Evolutionary conservation across 441 rosid genomes (phyloP).

Genomic region (Biscutella auriculata): DNA sequence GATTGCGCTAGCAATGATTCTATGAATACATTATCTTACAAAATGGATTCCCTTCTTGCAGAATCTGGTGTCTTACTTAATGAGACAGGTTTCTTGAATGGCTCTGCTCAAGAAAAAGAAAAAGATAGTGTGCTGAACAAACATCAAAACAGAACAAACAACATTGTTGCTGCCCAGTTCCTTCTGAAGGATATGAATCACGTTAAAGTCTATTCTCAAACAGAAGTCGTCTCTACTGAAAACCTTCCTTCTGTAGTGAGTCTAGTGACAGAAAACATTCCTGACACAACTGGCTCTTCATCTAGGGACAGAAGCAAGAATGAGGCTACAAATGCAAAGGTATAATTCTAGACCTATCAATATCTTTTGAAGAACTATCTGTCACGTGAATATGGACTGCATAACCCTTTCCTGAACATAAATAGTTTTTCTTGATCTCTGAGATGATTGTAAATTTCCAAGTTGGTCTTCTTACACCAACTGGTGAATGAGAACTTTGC

Average conservation of each 20-base stretch:
- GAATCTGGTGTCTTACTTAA: conserved; percentile 11
- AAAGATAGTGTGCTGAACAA: conserved; percentile 6
- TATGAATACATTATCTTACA: neutral
- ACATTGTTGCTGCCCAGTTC: conserved; percentile 16
- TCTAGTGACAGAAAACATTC: conserved; percentile 23
- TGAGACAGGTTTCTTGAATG: conserved; percentile 15
- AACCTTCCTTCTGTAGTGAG: conserved; percentile 24
- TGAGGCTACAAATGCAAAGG: conserved; percentile 29
- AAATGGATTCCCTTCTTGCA: conserved; percentile 17
- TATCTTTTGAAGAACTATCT: conserved; percentile 14
- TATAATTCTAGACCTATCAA: conserved; percentile 19
- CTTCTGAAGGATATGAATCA: neutral
- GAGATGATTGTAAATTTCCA: conserved; percentile 14
- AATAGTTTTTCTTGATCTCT: conserved; percentile 12
- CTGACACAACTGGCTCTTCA: conserved; percentile 26
- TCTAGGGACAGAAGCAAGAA: conserved; percentile 15
- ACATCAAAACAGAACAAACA: conserved; percentile 4
- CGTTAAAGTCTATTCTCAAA: conserved; percentile 14
- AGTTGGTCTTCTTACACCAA: conserved; percentile 13
- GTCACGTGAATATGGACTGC: neutral
- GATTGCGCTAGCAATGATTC: neutral
- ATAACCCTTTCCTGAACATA: neutral
- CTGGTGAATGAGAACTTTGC: conserved; percentile 24
- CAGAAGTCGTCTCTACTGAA: conserved; percentile 21
- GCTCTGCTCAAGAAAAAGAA: conserved; percentile 17